These are phyloP conservation scores for Pichia heedii DNA, from an alignment of 805 yeast genomes.

Conservation along the genomic window DNA sequence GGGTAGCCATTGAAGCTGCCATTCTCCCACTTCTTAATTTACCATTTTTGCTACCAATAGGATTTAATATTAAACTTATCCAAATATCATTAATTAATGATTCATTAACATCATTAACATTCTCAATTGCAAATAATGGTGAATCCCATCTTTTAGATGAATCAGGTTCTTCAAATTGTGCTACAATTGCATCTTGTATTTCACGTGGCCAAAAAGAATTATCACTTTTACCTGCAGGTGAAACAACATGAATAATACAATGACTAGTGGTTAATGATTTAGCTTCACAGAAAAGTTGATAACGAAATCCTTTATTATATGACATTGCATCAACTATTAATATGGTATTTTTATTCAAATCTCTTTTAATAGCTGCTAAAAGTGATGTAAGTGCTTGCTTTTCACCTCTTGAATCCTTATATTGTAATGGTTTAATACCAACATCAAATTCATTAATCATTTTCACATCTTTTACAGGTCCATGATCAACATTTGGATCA, in stretches of 20 bases:
- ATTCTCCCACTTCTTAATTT: too few species aligned
- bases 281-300: conserved; percentile 90
- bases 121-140: conserved; percentile 72
- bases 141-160: conserved; percentile 86
- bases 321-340: conserved; percentile 81
- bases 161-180: conserved; percentile 93
- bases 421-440: conserved; percentile 60
- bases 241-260: conserved; percentile 72
- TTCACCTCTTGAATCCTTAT: conserved; percentile 65
- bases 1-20: conserved; percentile 64
- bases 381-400: conserved; percentile 77
- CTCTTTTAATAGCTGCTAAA: conserved; percentile 82
- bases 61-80: conserved; percentile 50
- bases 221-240: conserved; percentile 34
- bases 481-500: too few species aligned
- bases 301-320: conserved; percentile 91
- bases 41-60: too few species aligned
- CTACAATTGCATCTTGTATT: conserved; percentile 56
- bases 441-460: conserved; percentile 55
- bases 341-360: conserved; percentile 54
- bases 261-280: conserved; percentile 75
- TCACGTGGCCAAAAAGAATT: conserved; percentile 52
- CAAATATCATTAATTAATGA: conserved; percentile 62
- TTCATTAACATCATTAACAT: conserved; percentile 44
- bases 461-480: too few species aligned